phyloP scores from a whole-genome alignment of 2,329 filamentous ascomycete species.

The Trichoderma brevicompactum region DNA sequence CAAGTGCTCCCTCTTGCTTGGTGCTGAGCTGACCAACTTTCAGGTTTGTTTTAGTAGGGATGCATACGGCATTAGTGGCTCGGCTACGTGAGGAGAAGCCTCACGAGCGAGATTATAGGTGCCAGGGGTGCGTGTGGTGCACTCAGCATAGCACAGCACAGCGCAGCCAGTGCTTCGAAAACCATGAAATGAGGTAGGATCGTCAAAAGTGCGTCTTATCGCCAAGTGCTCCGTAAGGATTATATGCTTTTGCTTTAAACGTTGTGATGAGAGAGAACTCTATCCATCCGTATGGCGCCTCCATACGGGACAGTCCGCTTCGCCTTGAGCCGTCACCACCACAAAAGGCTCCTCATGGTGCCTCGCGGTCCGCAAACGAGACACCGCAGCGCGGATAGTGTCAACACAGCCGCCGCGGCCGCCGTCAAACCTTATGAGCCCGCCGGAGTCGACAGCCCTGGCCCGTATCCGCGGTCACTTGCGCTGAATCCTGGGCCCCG shows the following conservation, averaged over 20 bases:
- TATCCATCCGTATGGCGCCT: slow-evolving; percentile 5
- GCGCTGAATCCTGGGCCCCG: not conserved
- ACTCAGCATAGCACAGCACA: too few species aligned
- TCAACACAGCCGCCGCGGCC: not conserved
- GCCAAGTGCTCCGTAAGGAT: not conserved
- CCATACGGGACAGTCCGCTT: not conserved
- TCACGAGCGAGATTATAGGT: slow-evolving; percentile 15
- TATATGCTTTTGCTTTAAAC: not conserved
- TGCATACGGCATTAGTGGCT: slow-evolving; percentile 17
- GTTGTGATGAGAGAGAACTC: not conserved
- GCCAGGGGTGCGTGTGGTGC: not conserved
- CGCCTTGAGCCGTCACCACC: too few species aligned
- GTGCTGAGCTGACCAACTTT: slow-evolving; percentile 20
- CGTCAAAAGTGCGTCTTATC: not conserved
- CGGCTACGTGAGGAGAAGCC: slow-evolving; percentile 14
- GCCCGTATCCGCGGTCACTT: slow-evolving; percentile 12
- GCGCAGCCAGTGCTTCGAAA: not conserved
- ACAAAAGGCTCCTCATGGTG: too few species aligned
- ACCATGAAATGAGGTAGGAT: slow-evolving; percentile 5
- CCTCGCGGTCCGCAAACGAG: too few species aligned
- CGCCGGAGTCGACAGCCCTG: slow-evolving; percentile 1
- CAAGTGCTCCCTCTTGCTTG: not conserved
- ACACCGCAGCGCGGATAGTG: too few species aligned
- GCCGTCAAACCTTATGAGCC: not conserved
- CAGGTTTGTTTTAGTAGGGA: not conserved